Percentiles rank a stretch among this genome's conserved stretches.
Conservation (phyloP, 805 yeast species). For the Cyberlindnera galapagoensis region DNA sequence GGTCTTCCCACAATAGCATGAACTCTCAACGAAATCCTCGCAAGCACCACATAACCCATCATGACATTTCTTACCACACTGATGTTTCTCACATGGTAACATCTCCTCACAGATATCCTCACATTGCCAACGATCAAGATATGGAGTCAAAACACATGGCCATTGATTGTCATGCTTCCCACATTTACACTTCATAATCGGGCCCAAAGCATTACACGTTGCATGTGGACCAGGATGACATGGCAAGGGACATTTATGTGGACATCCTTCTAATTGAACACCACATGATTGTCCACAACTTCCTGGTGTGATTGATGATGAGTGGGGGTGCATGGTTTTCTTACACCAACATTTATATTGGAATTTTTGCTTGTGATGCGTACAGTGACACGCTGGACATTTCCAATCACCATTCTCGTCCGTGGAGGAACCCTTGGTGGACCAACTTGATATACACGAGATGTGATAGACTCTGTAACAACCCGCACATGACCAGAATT, state of each 20-base stretch:
- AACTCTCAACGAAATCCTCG: constrained; percentile 36
- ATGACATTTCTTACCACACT: constrained; percentile 62
- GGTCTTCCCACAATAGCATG: constrained; percentile 74
- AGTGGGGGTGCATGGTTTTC: constrained; percentile 57
- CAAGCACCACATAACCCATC: constrained; percentile 81
- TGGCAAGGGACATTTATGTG: constrained; percentile 65
- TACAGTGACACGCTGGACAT: constrained; percentile 76
- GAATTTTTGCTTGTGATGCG: constrained; percentile 40
- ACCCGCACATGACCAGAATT: constrained; percentile 70
- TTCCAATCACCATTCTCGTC: constrained; percentile 62
- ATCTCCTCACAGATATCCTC: constrained; percentile 50
- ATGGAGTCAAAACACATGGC: constrained; percentile 71
- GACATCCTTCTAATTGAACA: constrained; percentile 46
- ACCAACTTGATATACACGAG: constrained; percentile 85
- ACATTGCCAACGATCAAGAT: constrained; percentile 63
- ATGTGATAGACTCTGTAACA: constrained; percentile 85
- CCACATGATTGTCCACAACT: constrained; percentile 86
- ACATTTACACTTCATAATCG: constrained; percentile 63
- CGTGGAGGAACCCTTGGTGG: constrained; percentile 64
- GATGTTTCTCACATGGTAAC: constrained; percentile 69
- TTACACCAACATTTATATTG: constrained; percentile 87
- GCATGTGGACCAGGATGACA: constrained; percentile 94
- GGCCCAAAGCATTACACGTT: constrained; percentile 73
- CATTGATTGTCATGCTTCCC: constrained; percentile 60
- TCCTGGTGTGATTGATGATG: constrained; percentile 60